phyloP scores from a whole-genome alignment of 768 basidiomycete genomes.

The Lentinula raphanica region DNA sequence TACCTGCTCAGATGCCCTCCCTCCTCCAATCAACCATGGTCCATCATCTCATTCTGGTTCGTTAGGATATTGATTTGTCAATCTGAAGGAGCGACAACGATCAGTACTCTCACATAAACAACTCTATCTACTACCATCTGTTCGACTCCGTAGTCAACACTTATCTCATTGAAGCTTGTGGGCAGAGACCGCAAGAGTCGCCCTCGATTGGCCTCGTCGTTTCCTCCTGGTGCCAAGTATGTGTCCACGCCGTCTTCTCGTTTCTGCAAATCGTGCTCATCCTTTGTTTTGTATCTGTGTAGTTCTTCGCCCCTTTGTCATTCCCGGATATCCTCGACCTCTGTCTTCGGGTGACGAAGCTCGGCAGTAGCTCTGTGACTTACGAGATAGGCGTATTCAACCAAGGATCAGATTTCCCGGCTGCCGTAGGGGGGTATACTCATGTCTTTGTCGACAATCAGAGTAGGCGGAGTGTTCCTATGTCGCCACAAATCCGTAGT shows the following conservation, averaged over 20 bases:
- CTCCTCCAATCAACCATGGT: background rate
- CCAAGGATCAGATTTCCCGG: slow-evolving; percentile 33
- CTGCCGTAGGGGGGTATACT: slow-evolving; percentile 59
- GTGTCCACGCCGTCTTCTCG: slow-evolving; percentile 9
- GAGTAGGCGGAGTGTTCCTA: slow-evolving; percentile 51
- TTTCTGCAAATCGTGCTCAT: background rate
- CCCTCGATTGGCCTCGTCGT: slow-evolving; percentile 70
- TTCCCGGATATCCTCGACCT: slow-evolving; percentile 71
- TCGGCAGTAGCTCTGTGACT: slow-evolving; percentile 71
- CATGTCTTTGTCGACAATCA: slow-evolving; percentile 76
- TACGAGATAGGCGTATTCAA: slow-evolving; percentile 80
- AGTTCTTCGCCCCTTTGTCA: slow-evolving; percentile 70
- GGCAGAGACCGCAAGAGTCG: slow-evolving; percentile 44
- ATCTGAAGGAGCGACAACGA: slow-evolving; percentile 78
- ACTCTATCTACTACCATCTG: slow-evolving; percentile 73
- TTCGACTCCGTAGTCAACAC: slow-evolving; percentile 81
- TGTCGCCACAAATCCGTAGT: slow-evolving; percentile 34
- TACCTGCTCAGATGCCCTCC: background rate
- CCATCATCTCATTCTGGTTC: background rate
- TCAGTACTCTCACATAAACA: slow-evolving; percentile 80
- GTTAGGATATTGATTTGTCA: background rate
- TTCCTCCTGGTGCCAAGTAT: slow-evolving; percentile 66
- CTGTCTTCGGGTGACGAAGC: slow-evolving; percentile 59
- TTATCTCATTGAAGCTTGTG: slow-evolving; percentile 66
- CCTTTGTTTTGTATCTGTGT: background rate